Conservation (phyloP, 176 grass and related monocot species). For the Aegilops umbellulata region DNA sequence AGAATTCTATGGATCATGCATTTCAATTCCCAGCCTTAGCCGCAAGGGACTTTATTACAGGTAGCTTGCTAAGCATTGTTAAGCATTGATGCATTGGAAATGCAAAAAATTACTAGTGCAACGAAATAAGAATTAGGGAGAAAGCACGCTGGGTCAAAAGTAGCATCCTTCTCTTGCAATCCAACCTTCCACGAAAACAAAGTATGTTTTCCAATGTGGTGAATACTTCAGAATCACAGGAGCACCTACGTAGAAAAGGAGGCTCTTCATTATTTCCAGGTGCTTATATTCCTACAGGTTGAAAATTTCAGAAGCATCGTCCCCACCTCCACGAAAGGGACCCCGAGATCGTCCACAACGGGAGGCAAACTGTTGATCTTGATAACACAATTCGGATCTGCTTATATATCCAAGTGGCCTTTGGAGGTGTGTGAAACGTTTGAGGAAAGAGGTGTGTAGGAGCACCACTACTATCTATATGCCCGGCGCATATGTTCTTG, state of each 20-base stretch:
- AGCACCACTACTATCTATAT: neutral
- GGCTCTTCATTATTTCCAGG: neutral
- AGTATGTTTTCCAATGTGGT: neutral
- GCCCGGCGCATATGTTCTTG: neutral
- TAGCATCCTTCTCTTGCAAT: conserved; percentile 34
- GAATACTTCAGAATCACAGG: conserved; percentile 38
- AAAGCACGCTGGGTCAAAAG: conserved; percentile 24
- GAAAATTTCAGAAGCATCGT: conserved; percentile 10
- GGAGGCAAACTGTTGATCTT: neutral
- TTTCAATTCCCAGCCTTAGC: neutral
- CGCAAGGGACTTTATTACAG: neutral
- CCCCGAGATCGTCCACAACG: neutral
- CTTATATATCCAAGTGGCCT: neutral
- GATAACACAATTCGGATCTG: neutral
- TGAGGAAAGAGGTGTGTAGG: neutral
- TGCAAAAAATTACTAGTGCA: neutral
- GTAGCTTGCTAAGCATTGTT: neutral
- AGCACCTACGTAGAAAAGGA: no score
- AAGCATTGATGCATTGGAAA: neutral
- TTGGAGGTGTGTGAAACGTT: neutral
- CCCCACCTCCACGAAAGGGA: conserved; percentile 32
- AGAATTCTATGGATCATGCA: neutral
- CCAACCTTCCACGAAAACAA: neutral
- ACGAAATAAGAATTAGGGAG: neutral
- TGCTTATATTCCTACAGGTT: conserved; percentile 29